A percentile compares a stretch with the other conserved stretches of the same genome.
Conservation (phyloP, 768 basidiomycete species). For the Hypholoma fasciculare region DNA sequence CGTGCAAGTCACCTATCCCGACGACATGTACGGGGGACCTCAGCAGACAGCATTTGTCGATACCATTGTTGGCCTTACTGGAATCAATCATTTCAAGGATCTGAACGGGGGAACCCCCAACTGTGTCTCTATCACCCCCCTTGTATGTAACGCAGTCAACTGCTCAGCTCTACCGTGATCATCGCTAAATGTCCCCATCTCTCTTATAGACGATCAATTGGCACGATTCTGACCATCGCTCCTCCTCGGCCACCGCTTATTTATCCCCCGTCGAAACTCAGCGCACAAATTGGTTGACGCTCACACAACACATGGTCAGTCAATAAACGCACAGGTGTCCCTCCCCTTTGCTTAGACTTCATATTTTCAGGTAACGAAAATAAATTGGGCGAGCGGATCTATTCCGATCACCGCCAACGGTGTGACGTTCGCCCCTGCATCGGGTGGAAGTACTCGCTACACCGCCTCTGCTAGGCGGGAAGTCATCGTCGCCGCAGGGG, state of each 20-base stretch:
- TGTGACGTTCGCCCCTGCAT: slow-evolving; percentile 44
- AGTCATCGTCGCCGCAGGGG: slow-evolving; percentile 55
- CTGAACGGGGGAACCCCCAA: slow-evolving; percentile 57
- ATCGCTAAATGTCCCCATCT: background rate
- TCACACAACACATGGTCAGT: slow-evolving; percentile 39
- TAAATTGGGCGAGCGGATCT: slow-evolving; percentile 34
- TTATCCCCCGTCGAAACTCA: slow-evolving; percentile 49
- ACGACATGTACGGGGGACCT: slow-evolving; percentile 56
- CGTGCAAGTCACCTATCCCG: slow-evolving; percentile 53
- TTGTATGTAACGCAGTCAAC: slow-evolving; percentile 28
- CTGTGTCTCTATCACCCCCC: slow-evolving; percentile 55
- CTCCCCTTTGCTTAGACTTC: background rate
- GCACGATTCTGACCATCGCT: slow-evolving; percentile 50
- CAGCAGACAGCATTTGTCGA: slow-evolving; percentile 50
- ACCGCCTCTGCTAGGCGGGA: slow-evolving; percentile 44
- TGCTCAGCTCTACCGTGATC: background rate
- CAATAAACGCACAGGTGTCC: background rate
- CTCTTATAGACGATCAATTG: slow-evolving; percentile 41
- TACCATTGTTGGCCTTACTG: slow-evolving; percentile 47
- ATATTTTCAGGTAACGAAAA: slow-evolving; percentile 40
- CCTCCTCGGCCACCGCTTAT: slow-evolving; percentile 55
- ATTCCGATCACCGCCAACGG: slow-evolving; percentile 44
- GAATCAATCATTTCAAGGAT: slow-evolving; percentile 48
- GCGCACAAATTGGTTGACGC: slow-evolving; percentile 50
- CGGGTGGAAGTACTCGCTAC: slow-evolving; percentile 35